phyloP scores from a whole-genome alignment of 164 flowering plant species.

The Akebia trifoliata region DNA sequence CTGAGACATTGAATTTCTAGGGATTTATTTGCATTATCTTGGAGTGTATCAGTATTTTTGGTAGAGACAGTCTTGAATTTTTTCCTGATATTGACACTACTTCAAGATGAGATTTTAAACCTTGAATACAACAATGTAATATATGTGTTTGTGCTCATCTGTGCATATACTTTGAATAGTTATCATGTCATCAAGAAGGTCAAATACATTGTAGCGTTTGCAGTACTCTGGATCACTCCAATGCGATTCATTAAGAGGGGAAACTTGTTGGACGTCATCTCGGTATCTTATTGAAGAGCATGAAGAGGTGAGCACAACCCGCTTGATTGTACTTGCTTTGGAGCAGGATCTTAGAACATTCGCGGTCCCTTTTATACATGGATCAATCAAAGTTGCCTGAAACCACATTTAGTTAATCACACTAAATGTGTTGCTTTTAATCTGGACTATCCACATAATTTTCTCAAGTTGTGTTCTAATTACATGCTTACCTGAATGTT shows the following conservation, averaged over 20 bases:
- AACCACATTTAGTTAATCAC: not conserved
- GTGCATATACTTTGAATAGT: too few species aligned
- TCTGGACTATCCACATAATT: too few species aligned
- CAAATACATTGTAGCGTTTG: conserved; percentile 58
- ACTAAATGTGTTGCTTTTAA: too few species aligned
- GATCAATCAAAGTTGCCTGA: conserved; percentile 77
- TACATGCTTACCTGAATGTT: conserved; percentile 61
- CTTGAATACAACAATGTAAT: too few species aligned
- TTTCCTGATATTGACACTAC: too few species aligned
- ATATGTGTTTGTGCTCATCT: too few species aligned
- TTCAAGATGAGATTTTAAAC: too few species aligned
- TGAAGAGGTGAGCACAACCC: conserved; percentile 92
- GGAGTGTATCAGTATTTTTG: too few species aligned
- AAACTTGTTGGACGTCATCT: conserved; percentile 46
- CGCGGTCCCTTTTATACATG: conserved; percentile 67
- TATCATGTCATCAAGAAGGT: not conserved
- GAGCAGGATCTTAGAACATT: conserved; percentile 78
- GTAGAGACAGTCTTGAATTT: too few species aligned
- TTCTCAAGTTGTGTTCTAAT: too few species aligned
- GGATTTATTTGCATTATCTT: too few species aligned
- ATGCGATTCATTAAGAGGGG: conserved; percentile 81
- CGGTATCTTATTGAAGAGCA: conserved; percentile 87
- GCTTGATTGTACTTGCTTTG: conserved; percentile 51
- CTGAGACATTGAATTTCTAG: too few species aligned
- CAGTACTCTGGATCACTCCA: conserved; percentile 93